A percentile compares a stretch with the other conserved stretches of the same genome.
Conservation (phyloP, 257 asterid species). For the Solanum bulbocastanum region DNA sequence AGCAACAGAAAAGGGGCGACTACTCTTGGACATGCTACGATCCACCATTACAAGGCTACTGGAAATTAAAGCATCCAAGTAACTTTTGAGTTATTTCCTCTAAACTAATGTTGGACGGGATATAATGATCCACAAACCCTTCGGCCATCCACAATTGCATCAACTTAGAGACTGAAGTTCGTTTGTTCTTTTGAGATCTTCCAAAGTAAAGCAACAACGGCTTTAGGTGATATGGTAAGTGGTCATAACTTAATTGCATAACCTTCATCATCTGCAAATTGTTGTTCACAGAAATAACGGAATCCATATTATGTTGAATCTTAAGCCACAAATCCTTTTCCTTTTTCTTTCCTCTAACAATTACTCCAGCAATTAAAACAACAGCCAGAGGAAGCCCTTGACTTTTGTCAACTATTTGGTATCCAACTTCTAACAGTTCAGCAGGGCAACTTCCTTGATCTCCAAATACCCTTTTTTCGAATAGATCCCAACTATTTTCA, state of each 20-base stretch:
- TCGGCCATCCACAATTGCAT: conserved; percentile 16
- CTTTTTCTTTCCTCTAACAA: not conserved
- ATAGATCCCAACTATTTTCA: not conserved
- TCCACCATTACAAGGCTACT: conserved; percentile 5
- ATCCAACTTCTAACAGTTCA: not conserved
- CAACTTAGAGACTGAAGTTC: conserved; percentile 8
- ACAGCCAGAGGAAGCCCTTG: conserved; percentile 8
- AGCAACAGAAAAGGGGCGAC: too few species aligned
- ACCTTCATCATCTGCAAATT: not conserved
- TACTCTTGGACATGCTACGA: too few species aligned
- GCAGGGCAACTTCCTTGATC: not conserved
- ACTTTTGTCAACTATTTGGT: not conserved
- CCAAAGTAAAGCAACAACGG: conserved; percentile 24
- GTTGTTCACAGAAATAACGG: not conserved
- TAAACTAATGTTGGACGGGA: not conserved
- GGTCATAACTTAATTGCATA: conserved; percentile 14
- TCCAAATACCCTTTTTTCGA: not conserved
- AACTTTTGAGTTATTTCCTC: not conserved
- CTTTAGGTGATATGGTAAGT: conserved; percentile 14
- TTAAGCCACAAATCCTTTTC: not conserved
- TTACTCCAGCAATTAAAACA: not conserved
- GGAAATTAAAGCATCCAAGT: conserved; percentile 6
- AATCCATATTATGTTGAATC: not conserved
- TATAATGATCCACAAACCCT: conserved; percentile 13
- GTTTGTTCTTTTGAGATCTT: not conserved